Evolutionary conservation across 257 asterid species (phyloP), one percentile per base, ranked within the genome.

Genomic region (Vinca minor): DNA sequence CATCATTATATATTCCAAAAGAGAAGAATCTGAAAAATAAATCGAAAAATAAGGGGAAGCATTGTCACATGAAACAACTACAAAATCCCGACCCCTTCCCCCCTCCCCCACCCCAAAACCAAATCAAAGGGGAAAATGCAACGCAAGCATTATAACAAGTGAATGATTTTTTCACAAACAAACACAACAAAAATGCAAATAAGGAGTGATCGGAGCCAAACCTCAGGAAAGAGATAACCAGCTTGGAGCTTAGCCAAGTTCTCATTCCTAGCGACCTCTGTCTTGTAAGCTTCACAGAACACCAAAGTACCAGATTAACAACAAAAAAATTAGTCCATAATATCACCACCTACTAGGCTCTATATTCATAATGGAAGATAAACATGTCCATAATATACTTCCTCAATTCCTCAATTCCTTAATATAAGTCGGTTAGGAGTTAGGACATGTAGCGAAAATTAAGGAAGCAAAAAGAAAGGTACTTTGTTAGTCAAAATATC

Each of bases 221-320:
- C 98, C 96, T 89, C 97, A 0, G 98, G 98, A 74, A 93, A 93
- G 66, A 93, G 88, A 70, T 89, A 93, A 65, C 98, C 98, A 73
- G 98, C 97, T 82, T 93, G 97, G 69, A 93, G 97, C 59, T 89
- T 93, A 26, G 86, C 88, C 74, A 89, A 48, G 80, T 93, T 93
- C 62, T 80, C 92, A 66, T 89, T 93, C 60, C 98, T 91, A 8
- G 92, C 77, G 50, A 93, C 98, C 68, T 79, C 71, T 11, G 97
- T 93, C 69, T 59, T 86, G 83, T 79, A 79, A 77, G 86, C 98
- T 92, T 70, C 79, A 87, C 25, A 55, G 59, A 61, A 81, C 29
- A 48, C 57, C 58, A 67, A 49, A 31, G 53, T 14, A 15, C 28
- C 53, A 57, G 3, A 5, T 28, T n/a, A 57, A 21, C 8, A 58